A percentile compares a stretch with the other conserved stretches of the same genome.
Evolutionary conservation across 805 yeast genomes (phyloP).

Genomic region (Brettanomyces nanus): DNA sequence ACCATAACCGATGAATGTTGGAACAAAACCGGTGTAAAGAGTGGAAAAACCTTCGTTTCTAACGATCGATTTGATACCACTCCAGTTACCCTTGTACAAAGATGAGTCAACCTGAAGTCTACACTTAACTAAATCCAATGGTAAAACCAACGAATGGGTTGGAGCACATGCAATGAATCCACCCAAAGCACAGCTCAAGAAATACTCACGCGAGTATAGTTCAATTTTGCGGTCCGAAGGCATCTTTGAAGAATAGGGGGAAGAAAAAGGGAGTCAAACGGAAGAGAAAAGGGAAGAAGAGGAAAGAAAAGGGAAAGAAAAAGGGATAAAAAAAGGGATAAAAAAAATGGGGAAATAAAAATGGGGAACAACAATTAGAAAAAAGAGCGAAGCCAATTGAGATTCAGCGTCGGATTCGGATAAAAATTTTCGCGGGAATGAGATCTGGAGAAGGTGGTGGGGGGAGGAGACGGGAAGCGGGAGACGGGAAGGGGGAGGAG

Average conservation of each 20-base stretch:
- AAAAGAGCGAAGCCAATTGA: not conserved
- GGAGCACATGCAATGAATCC: conserved; percentile 93
- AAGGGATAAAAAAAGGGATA: not conserved
- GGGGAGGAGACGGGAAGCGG: no score
- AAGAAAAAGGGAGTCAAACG: conserved; percentile 1
- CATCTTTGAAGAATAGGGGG: not conserved
- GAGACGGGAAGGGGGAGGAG: not conserved
- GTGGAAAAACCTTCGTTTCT: conserved; percentile 68
- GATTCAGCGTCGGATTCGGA: no score
- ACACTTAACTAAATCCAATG: conserved; percentile 88
- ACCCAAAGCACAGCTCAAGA: conserved; percentile 65
- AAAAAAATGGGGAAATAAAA: not conserved
- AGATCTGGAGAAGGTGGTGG: no score
- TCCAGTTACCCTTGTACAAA: conserved; percentile 66
- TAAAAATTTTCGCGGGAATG: no score
- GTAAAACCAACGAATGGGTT: conserved; percentile 89
- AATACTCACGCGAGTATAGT: conserved; percentile 56
- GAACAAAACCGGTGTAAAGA: conserved; percentile 82
- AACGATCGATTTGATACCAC: conserved; percentile 75
- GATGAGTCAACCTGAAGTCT: conserved; percentile 79
- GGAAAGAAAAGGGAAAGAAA: not conserved
- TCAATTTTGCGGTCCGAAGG: conserved; percentile 29
- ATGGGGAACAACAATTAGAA: not conserved
- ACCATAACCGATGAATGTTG: conserved; percentile 88
- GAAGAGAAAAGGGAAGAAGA: conserved; percentile 1